phyloP scores from a whole-genome alignment of 2,329 filamentous ascomycete genomes.

The Colletotrichum caudatum region DNA sequence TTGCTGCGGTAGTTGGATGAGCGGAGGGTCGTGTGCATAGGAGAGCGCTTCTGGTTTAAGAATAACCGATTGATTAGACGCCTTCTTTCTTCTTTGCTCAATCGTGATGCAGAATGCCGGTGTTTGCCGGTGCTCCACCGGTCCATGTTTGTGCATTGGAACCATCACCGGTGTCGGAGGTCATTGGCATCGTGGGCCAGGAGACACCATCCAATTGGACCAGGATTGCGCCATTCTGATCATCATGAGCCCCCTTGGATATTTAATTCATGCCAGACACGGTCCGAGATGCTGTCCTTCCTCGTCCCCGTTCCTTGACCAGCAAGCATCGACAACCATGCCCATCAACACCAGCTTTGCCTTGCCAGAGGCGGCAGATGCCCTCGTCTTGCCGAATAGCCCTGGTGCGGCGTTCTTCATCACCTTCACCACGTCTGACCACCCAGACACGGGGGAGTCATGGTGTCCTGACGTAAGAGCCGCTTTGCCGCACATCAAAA shows the following conservation, averaged over 20 bases:
- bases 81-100: too few species aligned
- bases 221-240: slow-evolving; percentile 17
- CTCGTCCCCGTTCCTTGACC: too few species aligned
- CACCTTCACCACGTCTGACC: slow-evolving; percentile 52
- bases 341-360: slow-evolving; percentile 14
- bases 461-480: slow-evolving; percentile 57
- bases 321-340: background rate
- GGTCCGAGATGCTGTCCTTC: background rate
- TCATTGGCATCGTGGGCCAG: background rate
- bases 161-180: slow-evolving; percentile 1
- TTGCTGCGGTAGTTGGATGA: background rate
- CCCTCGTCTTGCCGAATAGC: background rate
- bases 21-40: too few species aligned
- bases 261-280: background rate
- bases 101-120: background rate
- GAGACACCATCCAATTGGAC: slow-evolving; percentile 16
- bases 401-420: slow-evolving; percentile 46
- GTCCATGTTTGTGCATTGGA: background rate
- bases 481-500: slow-evolving; percentile 49
- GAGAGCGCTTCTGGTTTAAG: too few species aligned
- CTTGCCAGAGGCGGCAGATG: slow-evolving; percentile 3
- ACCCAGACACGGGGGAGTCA: slow-evolving; percentile 50
- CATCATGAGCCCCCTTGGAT: too few species aligned
- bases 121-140: background rate
- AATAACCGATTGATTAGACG: background rate